Evolutionary conservation across 176 grass and related monocot species (phyloP).

Genomic region (Lolium multiflorum): DNA sequence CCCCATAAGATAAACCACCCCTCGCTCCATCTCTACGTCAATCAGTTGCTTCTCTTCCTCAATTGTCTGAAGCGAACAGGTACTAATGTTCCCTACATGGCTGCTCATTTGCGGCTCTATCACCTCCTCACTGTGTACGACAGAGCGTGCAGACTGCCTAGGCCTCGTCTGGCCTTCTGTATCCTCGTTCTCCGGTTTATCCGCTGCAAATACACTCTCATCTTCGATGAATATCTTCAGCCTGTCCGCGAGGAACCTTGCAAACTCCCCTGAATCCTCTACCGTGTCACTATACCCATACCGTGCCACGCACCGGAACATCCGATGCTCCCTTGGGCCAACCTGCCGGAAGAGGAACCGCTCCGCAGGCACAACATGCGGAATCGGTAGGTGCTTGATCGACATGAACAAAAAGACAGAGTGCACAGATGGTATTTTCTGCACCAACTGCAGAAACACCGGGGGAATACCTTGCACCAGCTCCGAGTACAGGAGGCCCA

Average conservation of each 20-base stretch:
- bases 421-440: conserved; percentile 72
- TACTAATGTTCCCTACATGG: conserved; percentile 31
- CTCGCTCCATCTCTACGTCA: conserved; percentile 54
- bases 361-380: conserved; percentile 51
- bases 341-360: conserved; percentile 70
- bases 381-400: conserved; percentile 73
- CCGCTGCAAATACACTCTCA: conserved; percentile 38
- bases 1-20: conserved; percentile 74
- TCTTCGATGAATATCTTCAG: conserved; percentile 68
- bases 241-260: conserved; percentile 55
- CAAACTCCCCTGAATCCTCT: conserved; percentile 64
- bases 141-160: background rate
- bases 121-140: conserved; percentile 53
- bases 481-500: conserved; percentile 76
- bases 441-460: conserved; percentile 64
- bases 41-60: conserved; percentile 61
- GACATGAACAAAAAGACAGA: conserved; percentile 70
- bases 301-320: conserved; percentile 72
- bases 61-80: background rate
- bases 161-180: background rate
- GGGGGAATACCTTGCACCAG: conserved; percentile 74
- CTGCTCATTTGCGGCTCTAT: conserved; percentile 29
- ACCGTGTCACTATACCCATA: conserved; percentile 67
- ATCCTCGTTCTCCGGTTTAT: background rate
- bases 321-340: conserved; percentile 47